These are phyloP conservation scores for Thalassiosira delicatula DNA, from an alignment of 352 stramenopile species.

Conservation along the genomic window DNA sequence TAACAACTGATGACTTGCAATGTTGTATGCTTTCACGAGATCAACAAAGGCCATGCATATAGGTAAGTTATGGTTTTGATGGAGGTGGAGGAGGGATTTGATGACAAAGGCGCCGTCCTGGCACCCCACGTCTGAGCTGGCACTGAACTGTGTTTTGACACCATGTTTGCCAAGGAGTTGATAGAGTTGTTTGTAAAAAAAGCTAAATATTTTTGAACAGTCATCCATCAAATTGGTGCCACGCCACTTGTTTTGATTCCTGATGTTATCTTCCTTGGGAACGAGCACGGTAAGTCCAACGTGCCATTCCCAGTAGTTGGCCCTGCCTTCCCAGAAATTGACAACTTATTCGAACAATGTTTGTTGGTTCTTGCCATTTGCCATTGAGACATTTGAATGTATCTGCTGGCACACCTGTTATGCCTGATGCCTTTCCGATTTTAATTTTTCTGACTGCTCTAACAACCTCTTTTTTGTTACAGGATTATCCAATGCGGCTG, in stretches of 20 bases:
- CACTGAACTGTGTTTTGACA: too few species aligned
- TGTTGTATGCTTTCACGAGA: slow-evolving; percentile 37
- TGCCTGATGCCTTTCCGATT: too few species aligned
- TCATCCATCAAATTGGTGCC: slow-evolving; percentile 23
- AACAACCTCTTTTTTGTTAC: too few species aligned
- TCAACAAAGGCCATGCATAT: slow-evolving; percentile 21
- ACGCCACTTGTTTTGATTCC: slow-evolving; percentile 13
- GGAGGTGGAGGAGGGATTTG: too few species aligned
- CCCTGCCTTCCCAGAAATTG: slow-evolving; percentile 1
- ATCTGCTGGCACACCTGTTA: background rate
- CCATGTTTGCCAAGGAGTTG: background rate
- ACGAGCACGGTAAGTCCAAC: background rate
- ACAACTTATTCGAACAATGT: background rate
- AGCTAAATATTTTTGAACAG: slow-evolving; percentile 21
- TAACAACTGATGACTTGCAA: slow-evolving; percentile 21
- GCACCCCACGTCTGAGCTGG: too few species aligned
- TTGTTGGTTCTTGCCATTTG: background rate
- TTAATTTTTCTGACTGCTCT: slow-evolving; percentile 16
- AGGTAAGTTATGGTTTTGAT: slow-evolving; percentile 17
- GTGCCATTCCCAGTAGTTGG: background rate
- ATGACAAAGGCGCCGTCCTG: too few species aligned
- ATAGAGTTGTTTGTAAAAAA: slow-evolving; percentile 6
- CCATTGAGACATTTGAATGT: background rate
- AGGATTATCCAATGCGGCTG: too few species aligned
- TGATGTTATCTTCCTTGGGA: background rate